phyloP scores from a whole-genome alignment of 2,329 filamentous ascomycete genomes.

The Trichoderma breve region DNA sequence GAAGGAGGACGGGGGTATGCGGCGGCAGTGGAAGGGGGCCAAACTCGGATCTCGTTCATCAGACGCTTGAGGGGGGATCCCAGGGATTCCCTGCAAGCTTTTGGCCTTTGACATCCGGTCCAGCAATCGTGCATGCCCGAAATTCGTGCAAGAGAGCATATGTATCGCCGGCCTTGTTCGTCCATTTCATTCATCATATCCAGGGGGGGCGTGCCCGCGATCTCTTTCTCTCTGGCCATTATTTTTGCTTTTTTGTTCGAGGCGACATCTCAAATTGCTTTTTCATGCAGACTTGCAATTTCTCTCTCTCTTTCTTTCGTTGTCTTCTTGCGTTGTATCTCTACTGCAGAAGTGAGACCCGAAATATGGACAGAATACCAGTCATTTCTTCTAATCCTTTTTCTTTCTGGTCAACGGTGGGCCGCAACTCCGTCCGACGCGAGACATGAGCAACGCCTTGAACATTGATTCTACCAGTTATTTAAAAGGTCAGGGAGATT shows the following conservation, averaged over 20 bases:
- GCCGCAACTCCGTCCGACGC: constrained; percentile 5
- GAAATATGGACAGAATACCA: neutral
- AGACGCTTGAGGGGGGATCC: constrained; percentile 18
- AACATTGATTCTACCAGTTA: neutral
- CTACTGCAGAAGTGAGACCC: constrained; percentile 1
- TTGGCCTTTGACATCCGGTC: constrained; percentile 16
- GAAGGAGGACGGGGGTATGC: constrained; percentile 40
- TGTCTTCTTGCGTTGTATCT: neutral
- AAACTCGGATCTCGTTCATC: constrained; percentile 21
- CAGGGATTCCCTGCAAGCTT: constrained; percentile 18
- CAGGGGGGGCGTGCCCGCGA: constrained; percentile 1
- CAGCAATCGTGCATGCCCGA: constrained; percentile 1
- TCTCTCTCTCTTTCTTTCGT: neutral
- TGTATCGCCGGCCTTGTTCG: neutral
- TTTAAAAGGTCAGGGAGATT: neutral
- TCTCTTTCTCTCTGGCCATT: neutral
- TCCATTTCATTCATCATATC: constrained; percentile 5
- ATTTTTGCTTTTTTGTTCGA: neutral
- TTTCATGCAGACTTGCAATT: constrained; percentile 1
- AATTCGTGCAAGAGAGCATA: neutral
- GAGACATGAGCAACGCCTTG: constrained; percentile 17
- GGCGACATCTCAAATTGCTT: neutral
- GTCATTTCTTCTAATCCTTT: neutral
- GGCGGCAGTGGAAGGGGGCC: constrained; percentile 16
- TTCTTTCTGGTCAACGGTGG: constrained; percentile 4